Conservation (phyloP, 169 alveolate species). For the Blepharisma undulans region DNA sequence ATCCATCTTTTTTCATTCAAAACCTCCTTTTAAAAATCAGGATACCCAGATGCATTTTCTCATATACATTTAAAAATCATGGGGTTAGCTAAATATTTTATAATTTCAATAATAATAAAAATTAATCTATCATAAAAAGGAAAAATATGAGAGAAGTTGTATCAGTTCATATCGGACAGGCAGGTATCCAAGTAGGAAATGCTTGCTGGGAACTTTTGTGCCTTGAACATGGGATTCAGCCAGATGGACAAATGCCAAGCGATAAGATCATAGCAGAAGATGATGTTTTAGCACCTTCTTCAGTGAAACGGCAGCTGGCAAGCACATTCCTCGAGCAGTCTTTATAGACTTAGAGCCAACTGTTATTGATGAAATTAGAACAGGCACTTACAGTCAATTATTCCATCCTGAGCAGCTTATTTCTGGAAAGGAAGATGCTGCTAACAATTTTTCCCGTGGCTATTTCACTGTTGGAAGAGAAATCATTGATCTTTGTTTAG, state of each 20-base stretch:
- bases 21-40: no score
- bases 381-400: conserved; percentile 97
- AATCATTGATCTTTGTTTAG: conserved; percentile 94
- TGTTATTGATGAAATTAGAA: conserved; percentile 98
- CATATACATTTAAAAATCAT: no score
- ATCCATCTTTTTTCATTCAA: no score
- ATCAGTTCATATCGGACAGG: conserved; percentile 99
- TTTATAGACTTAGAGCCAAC: conserved; percentile 98
- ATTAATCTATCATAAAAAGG: no score
- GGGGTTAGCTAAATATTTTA: no score
- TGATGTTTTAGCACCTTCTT: conserved; percentile 93
- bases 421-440: conserved; percentile 99
- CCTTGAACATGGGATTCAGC: conserved; percentile 97
- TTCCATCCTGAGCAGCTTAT: conserved; percentile 98
- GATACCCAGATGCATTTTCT: no score
- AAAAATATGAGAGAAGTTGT: conserved; percentile 98
- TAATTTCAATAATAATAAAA: no score
- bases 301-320: conserved; percentile 98
- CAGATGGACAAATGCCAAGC: conserved; percentile 97
- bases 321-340: conserved; percentile 97
- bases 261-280: conserved; percentile 92
- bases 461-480: conserved; percentile 98
- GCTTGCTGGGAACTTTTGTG: conserved; percentile 99
- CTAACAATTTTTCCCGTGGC: conserved; percentile 98
- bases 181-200: conserved; percentile 98